Conservation (phyloP, 2,329 filamentous ascomycete species). For the Aspergillus tamarii region DNA sequence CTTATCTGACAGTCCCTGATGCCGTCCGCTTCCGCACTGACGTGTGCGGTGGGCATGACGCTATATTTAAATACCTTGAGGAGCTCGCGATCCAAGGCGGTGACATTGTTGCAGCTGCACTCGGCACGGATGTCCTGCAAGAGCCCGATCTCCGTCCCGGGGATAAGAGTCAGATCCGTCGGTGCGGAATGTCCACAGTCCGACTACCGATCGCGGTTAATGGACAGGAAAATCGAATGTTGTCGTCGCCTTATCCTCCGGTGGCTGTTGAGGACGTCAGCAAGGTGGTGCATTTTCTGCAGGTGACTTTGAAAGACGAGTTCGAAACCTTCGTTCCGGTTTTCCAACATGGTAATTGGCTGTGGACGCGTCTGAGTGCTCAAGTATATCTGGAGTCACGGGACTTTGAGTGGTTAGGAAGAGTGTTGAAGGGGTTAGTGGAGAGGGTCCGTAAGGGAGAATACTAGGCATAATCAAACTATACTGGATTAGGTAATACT, state of each 20-base stretch:
- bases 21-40: slow-evolving; percentile 2
- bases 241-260: neutral
- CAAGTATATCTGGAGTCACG: slow-evolving; percentile 5
- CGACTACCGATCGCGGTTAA: neutral
- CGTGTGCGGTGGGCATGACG: slow-evolving; percentile 4
- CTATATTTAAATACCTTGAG: neutral
- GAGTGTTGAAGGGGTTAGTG: neutral
- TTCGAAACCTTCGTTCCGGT: slow-evolving; percentile 1
- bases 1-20: neutral
- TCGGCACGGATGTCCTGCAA: slow-evolving; percentile 7
- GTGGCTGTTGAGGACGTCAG: neutral
- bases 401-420: slow-evolving; percentile 6
- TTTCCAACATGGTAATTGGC: slow-evolving; percentile 3
- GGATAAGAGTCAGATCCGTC: neutral
- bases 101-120: neutral
- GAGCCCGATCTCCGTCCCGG: neutral
- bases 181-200: slow-evolving; percentile 4
- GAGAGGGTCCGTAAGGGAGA: neutral
- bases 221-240: neutral
- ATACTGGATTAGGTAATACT: neutral
- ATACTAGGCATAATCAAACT: neutral
- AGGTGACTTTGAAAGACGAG: slow-evolving; percentile 1
- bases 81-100: neutral
- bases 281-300: neutral
- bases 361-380: slow-evolving; percentile 5